Evolutionary conservation across 768 basidiomycete genomes (phyloP), one percentile per base, ranked within the genome.

Genomic region (Auricularia heimuer): DNA sequence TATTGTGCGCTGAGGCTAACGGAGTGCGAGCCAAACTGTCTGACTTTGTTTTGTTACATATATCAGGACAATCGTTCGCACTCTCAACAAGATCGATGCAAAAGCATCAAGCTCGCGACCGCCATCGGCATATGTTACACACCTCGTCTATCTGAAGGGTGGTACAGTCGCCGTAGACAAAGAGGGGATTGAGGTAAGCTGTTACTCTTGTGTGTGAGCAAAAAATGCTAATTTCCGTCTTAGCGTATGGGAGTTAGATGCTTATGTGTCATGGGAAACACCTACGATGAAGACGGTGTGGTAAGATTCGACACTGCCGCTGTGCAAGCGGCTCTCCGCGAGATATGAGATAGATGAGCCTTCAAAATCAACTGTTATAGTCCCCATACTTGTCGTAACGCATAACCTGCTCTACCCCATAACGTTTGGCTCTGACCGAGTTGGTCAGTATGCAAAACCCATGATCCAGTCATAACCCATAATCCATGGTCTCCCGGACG

Each of bases 111-210:
- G 21, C 47, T 33, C 14, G 63, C 65, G 35, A 44, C 90, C 90
- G 4, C 75, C 85, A 4, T 89, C 89, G 18, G 88, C 90, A 1
- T 92, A 94, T 71, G 78, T 97, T 66, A 94, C 92, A 4, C 92
- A 96, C 74, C 73, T 97, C 34, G 83, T 94, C 3, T 88, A 89
- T 75, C 80, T 94, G 10, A 81, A 84, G 70, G 86, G 82, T 2
- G 82, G 85, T 3, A 70, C 71, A 8, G 82, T 97, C 8, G 67
- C 74, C 0, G 84, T 96, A 29, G 87, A 96, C 71, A 77, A 79
- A 45, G 72, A 73, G 58, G 75, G 74, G 10, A 82, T 94, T 60
- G 82, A 81, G 54, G 94, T 92, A 70, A 71, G 86, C 74, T 10
- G 56, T 35, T 42, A 14, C 39, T 42, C 8, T 14, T 42, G 39